A percentile compares a stretch with the other conserved stretches of the same genome.
Conservation (phyloP, 257 asterid species). For the Scutellaria baicalensis region DNA sequence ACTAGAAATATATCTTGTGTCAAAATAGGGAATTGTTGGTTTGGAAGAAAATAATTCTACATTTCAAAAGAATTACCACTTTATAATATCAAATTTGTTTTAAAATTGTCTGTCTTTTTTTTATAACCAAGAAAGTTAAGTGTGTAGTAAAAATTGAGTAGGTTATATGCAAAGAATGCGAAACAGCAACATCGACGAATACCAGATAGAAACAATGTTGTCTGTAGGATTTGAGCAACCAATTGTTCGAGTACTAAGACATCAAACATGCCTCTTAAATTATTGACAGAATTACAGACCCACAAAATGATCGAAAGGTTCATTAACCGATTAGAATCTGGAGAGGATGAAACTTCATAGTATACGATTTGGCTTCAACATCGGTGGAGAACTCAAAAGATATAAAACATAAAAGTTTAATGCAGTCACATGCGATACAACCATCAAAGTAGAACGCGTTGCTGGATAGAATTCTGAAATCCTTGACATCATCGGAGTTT, state of each 20-base stretch:
- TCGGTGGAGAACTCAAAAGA: neutral
- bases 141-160: no score
- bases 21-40: neutral
- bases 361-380: slow-evolving; percentile 4
- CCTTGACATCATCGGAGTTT: slow-evolving; percentile 16
- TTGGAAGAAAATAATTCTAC: no score
- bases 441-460: slow-evolving; percentile 10
- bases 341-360: slow-evolving; percentile 6
- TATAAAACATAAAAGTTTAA: slow-evolving; percentile 12
- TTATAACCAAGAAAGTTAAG: no score
- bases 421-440: slow-evolving; percentile 25
- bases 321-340: neutral
- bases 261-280: slow-evolving; percentile 8
- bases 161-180: neutral
- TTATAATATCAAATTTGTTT: no score
- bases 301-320: slow-evolving; percentile 1
- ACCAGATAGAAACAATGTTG: neutral
- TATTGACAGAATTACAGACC: slow-evolving; percentile 20
- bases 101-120: no score
- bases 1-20: neutral
- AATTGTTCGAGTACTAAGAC: neutral
- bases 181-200: neutral
- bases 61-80: no score
- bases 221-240: neutral
- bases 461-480: slow-evolving; percentile 24